phyloP scores from a whole-genome alignment of 306 rosid genomes.

The Ochetophila trinervis region DNA sequence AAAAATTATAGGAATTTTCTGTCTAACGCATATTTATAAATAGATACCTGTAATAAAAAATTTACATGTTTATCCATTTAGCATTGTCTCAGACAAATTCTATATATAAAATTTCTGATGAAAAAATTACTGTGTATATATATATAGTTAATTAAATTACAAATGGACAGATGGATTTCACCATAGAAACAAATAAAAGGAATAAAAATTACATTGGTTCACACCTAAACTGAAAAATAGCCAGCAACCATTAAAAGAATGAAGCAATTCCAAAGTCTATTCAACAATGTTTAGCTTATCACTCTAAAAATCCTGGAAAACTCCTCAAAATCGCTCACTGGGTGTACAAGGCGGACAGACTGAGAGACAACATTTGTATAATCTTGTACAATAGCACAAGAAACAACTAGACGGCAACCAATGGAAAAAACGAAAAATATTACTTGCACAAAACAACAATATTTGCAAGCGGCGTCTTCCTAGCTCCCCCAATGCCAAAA shows the following conservation, averaged over 20 bases:
- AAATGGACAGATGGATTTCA: too few species aligned
- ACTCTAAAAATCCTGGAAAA: neutral
- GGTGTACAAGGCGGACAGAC: conserved; percentile 16
- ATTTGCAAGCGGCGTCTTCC: conserved; percentile 18
- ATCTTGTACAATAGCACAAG: conserved; percentile 14
- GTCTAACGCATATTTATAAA: too few species aligned
- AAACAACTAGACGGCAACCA: conserved; percentile 22
- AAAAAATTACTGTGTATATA: too few species aligned
- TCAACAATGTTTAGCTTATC: neutral
- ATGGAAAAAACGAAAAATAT: conserved; percentile 12
- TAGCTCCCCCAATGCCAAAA: conserved; percentile 14
- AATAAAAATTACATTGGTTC: too few species aligned
- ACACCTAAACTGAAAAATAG: too few species aligned
- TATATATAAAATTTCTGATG: too few species aligned
- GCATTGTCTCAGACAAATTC: too few species aligned
- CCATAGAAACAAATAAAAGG: too few species aligned
- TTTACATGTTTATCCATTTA: too few species aligned
- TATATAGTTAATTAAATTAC: too few species aligned
- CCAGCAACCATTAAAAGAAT: neutral
- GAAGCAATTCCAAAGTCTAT: neutral
- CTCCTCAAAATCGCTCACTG: conserved; percentile 1
- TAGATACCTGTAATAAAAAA: too few species aligned
- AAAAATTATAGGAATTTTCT: too few species aligned
- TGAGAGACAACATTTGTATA: conserved; percentile 1
- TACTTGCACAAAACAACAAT: conserved; percentile 26